Evolutionary conservation across 768 basidiomycete species (phyloP).

Genomic region (Boletus speciosus): DNA sequence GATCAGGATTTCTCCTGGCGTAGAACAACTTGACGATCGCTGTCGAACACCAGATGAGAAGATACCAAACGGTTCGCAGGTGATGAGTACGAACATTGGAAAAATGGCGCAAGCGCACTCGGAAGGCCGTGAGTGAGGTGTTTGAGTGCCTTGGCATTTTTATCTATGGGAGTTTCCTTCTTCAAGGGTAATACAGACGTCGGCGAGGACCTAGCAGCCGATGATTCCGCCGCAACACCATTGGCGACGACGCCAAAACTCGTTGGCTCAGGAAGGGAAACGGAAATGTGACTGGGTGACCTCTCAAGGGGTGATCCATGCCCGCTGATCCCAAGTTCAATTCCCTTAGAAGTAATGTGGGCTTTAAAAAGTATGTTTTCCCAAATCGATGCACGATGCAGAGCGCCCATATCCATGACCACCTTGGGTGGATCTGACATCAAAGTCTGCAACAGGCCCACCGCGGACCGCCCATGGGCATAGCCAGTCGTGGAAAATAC

Average conservation of each 20-base stretch:
- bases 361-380: conserved; percentile 79
- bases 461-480: conserved; percentile 73
- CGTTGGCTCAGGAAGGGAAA: conserved; percentile 40
- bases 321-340: conserved; percentile 44
- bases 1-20: conserved; percentile 72
- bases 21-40: conserved; percentile 88
- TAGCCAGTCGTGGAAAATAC: conserved; percentile 82
- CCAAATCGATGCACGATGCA: conserved; percentile 83
- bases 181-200: conserved; percentile 32
- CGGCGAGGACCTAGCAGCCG: conserved; percentile 19
- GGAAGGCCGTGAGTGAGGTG: conserved; percentile 80
- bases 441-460: conserved; percentile 70
- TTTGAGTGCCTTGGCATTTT: conserved; percentile 73
- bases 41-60: conserved; percentile 29
- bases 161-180: conserved; percentile 46
- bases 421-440: conserved; percentile 63
- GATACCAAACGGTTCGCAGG: background rate
- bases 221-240: conserved; percentile 27
- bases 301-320: conserved; percentile 45
- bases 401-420: conserved; percentile 65
- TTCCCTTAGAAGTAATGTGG: conserved; percentile 51
- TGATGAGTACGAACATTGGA: conserved; percentile 62
- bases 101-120: conserved; percentile 72
- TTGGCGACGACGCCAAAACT: conserved; percentile 31
- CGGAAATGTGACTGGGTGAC: conserved; percentile 42